These are phyloP conservation scores for Penicillium macrosclerotiorum DNA, from an alignment of 495 filamentous ascomycete species.

Conservation along the genomic window DNA sequence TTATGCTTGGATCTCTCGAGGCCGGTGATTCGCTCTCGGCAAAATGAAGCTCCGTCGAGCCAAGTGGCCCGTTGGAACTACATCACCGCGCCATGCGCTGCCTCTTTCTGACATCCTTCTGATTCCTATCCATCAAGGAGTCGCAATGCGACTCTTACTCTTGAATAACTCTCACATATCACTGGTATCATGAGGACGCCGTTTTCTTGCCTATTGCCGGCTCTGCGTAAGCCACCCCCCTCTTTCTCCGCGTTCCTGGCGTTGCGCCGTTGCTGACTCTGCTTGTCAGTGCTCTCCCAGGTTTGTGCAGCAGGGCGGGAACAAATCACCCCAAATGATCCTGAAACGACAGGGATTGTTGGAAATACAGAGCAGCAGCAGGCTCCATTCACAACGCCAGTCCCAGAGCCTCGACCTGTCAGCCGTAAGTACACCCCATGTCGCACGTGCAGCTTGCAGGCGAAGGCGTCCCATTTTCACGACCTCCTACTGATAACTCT, in stretches of 20 bases:
- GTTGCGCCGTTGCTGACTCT: slow-evolving; percentile 24
- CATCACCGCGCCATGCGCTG: slow-evolving; percentile 15
- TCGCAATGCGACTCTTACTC: slow-evolving; percentile 44
- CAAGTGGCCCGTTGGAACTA: slow-evolving; percentile 42
- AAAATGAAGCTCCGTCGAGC: slow-evolving; percentile 45
- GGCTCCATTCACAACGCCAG: slow-evolving; percentile 15
- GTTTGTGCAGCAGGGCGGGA: slow-evolving; percentile 30
- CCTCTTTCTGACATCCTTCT: slow-evolving; percentile 4
- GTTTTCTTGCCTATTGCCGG: slow-evolving; percentile 37
- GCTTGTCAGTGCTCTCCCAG: slow-evolving; percentile 36
- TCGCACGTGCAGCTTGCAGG: not conserved
- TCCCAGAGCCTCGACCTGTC: slow-evolving; percentile 20
- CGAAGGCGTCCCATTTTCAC: too few relatives aligned
- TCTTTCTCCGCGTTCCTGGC: not conserved
- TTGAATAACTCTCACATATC: slow-evolving; percentile 15
- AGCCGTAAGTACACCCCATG: slow-evolving; percentile 30
- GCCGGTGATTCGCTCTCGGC: slow-evolving; percentile 31
- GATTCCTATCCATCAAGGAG: slow-evolving; percentile 6
- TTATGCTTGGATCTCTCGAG: not conserved
- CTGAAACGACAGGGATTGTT: slow-evolving; percentile 14
- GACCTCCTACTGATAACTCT: too few relatives aligned
- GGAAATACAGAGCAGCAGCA: slow-evolving; percentile 17
- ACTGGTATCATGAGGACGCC: slow-evolving; percentile 42
- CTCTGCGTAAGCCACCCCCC: slow-evolving; percentile 36
- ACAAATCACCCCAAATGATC: slow-evolving; percentile 20